Evolutionary conservation across 2,329 filamentous ascomycete species (phyloP).

Genomic region (Aspergillus latus): DNA sequence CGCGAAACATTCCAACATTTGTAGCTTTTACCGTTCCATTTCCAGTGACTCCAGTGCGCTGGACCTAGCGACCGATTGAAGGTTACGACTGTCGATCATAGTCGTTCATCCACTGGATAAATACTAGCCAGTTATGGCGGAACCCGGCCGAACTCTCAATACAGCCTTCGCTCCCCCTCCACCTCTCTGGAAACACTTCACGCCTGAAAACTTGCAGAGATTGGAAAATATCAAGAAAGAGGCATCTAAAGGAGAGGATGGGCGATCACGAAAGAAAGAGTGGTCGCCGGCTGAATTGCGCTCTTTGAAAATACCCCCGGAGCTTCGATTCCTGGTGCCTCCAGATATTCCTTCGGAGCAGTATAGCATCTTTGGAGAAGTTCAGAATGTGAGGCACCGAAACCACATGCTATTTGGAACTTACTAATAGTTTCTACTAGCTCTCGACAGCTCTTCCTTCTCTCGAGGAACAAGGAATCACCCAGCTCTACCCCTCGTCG

Average conservation of each 20-base stretch:
- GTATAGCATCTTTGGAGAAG: conserved; percentile 72
- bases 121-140: conserved; percentile 56
- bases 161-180: conserved; percentile 83
- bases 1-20: not conserved
- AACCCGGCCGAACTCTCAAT: conserved; percentile 51
- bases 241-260: conserved; percentile 29
- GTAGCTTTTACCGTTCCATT: not conserved
- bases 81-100: too few relatives aligned
- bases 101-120: not conserved
- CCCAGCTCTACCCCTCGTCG: conserved; percentile 64
- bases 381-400: conserved; percentile 54
- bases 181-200: conserved; percentile 87
- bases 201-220: conserved; percentile 67
- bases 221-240: conserved; percentile 53
- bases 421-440: conserved; percentile 25
- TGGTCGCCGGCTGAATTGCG: conserved; percentile 38
- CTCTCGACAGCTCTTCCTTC: conserved; percentile 62
- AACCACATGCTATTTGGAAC: too few relatives aligned
- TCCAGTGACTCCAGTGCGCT: not conserved
- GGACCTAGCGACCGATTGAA: too few relatives aligned
- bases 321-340: conserved; percentile 76
- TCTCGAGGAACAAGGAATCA: conserved; percentile 69
- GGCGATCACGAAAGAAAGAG: conserved; percentile 32
- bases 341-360: conserved; percentile 73
- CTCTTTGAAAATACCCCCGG: conserved; percentile 59